Base-by-base conservation (phyloP, 2,329 filamentous ascomycete species). In the Diplodia corticola region DNA sequence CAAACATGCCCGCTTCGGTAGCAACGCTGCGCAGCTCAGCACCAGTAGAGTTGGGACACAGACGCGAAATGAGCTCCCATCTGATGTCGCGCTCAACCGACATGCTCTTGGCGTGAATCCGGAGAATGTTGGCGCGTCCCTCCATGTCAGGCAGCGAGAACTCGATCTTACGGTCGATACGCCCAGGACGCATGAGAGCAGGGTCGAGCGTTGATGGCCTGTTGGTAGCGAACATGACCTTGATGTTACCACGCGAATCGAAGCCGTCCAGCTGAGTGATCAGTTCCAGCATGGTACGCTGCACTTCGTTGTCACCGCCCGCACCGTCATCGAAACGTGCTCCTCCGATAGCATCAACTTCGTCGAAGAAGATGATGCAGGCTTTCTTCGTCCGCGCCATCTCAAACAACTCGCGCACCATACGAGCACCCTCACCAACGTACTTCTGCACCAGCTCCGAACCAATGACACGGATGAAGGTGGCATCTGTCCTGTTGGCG, bases 351-450 rank as follows among this genome's bases (percentile, higher is more conserved):
- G 94, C 94, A 79, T 98, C 94, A 69, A 98, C 95, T 82, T 99
- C 95, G 78, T 99, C 95, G 76, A 97, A 96, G 88, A 99, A 99
- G 82, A 99, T 99, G 77, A 99, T 99, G 80, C 95, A 99, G 0
- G 95, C 95, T 82, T 99, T 99, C 87, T 99, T 99, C 66, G 95
- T 98, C 73, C 95, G 89, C 10, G 95, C 95, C 95, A 99, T 99
- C 82, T 99, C 95, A 79, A 99, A 99, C 2, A 99, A 87, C 82
- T 99, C 95, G 74, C 95, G 89, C 22, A 99, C 95, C 95, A 99
- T 99, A 73, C 96, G 88, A 5, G 96, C 95, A 77, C 95, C 95
- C 79, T 99, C 95, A 77, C 95, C 95, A 20, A 99, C 95, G 77
- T 99, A 99, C 82, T 99, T 99, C 81, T 99, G 95, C 9, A 99